Evolutionary conservation across 495 filamentous ascomycete genomes (phyloP).

Genomic region (Aspergillus indologenus): DNA sequence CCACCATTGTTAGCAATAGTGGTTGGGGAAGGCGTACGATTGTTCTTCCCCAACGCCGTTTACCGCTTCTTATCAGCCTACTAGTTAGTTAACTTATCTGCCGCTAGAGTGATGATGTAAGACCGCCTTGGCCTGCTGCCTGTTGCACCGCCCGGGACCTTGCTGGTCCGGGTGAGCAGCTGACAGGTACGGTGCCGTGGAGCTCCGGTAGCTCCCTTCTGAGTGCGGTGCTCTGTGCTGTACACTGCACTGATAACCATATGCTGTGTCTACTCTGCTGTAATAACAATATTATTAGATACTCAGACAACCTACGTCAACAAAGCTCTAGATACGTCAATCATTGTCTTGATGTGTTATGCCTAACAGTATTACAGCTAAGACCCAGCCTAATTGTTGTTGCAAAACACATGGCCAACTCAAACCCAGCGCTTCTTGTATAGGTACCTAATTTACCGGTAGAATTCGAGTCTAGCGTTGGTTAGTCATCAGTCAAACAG

Average conservation of each 20-base stretch:
- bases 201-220: not conserved
- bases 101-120: slow-evolving; percentile 13
- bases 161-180: not conserved
- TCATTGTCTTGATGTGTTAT: slow-evolving; percentile 28
- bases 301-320: slow-evolving; percentile 4
- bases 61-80: not conserved
- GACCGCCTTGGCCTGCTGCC: slow-evolving; percentile 9
- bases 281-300: not conserved
- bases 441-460: slow-evolving; percentile 44
- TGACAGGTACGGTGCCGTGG: not conserved
- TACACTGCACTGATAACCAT: not conserved
- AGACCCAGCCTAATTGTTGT: slow-evolving; percentile 28
- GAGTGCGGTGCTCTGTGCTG: not conserved
- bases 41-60: not conserved
- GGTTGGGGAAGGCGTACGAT: not conserved
- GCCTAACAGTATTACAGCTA: slow-evolving; percentile 36
- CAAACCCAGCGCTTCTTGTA: slow-evolving; percentile 2
- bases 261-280: not conserved
- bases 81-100: not conserved
- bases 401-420: slow-evolving; percentile 19
- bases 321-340: slow-evolving; percentile 7
- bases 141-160: not conserved
- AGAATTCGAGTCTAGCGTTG: slow-evolving; percentile 52
- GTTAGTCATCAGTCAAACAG: slow-evolving; percentile 19
- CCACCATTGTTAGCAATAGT: not conserved